Evolutionary conservation across 805 yeast species (phyloP), one percentile per base, ranked within the genome.

Genomic region (Candida maris): DNA sequence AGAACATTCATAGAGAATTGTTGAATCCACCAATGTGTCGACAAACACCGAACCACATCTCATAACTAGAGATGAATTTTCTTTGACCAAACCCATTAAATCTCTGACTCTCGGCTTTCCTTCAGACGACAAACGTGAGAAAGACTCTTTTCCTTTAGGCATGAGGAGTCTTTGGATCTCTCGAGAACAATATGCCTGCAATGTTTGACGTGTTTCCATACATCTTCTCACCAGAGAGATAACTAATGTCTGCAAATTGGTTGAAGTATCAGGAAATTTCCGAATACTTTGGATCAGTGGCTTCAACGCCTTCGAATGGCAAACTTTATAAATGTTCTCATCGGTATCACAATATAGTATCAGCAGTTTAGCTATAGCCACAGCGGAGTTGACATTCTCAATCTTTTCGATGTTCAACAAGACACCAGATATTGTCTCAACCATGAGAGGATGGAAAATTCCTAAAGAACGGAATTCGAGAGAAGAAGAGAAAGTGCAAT

Each of bases 151-250:
- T 41, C 37, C 55, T 30, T 54, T 56, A 18, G 35, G 18, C 14
- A 31, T 14, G 31, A 79, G 68, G 20, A 68, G 60, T 18, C 61
- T 64, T 3, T 68, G 55, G 8, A 85, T 54, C 38, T 81, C 87
- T 16, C 69, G 62, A 1, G 61, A 48, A 49, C 85, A 73, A 25
- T 73, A 60, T 7, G 63, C 62, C 19, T 66, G 63, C 4, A 86
- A 61, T 9, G 74, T 61, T 0, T 67, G 70, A 0, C 63, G 55
- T 3, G 77, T 72, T 56, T 88, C 97, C 54, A 81, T 77, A 39
- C 88, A 79, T 29, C 83, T 67, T 53, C 96, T 72, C 1, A 81
- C 56, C 22, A 87, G 61, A 9, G 76, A 63, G 1, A 77, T 65
- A 15, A 79, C 64, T 1, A 75, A 56, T 5, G 70, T 62, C 41